A percentile compares a stretch with the other conserved stretches of the same genome.
phyloP scores from a whole-genome alignment of 2,329 filamentous ascomycete genomes.

The Calonectria montana region DNA sequence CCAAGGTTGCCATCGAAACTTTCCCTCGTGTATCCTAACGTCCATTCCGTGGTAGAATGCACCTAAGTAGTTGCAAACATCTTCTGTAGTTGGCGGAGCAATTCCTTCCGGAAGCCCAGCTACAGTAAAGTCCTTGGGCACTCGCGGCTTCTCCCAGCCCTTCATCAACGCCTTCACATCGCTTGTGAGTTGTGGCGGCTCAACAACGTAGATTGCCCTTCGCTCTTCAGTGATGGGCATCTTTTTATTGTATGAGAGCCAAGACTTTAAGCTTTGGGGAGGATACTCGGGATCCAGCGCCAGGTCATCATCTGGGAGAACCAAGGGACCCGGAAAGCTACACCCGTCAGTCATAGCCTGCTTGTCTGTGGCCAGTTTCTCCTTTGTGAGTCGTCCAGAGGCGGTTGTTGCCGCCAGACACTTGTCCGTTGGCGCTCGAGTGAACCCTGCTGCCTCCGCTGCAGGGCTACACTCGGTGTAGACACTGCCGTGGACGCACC shows the following conservation, averaged over 20 bases:
- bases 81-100: constrained; percentile 39
- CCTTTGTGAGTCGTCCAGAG: constrained; percentile 38
- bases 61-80: constrained; percentile 51
- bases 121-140: constrained; percentile 13
- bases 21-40: constrained; percentile 55
- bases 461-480: constrained; percentile 26
- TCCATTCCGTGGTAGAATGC: constrained; percentile 66
- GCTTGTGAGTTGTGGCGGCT: constrained; percentile 53
- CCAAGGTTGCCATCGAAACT: constrained; percentile 63
- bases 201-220: constrained; percentile 66
- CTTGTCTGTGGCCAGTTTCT: constrained; percentile 15
- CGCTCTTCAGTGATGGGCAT: constrained; percentile 60
- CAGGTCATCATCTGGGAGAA: constrained; percentile 70
- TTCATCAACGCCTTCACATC: constrained; percentile 51
- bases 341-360: constrained; percentile 32
- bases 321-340: constrained; percentile 68
- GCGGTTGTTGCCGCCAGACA: constrained; percentile 25
- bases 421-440: constrained; percentile 16
- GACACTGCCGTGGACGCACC: constrained; percentile 5
- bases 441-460: constrained; percentile 27
- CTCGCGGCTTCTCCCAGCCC: constrained; percentile 53
- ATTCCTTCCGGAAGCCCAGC: constrained; percentile 18
- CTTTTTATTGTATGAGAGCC: constrained; percentile 56
- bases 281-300: constrained; percentile 62
- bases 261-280: constrained; percentile 64